These are phyloP conservation scores for Gossypium davidsonii DNA, from an alignment of 441 rosid genomes.

Conservation along the genomic window DNA sequence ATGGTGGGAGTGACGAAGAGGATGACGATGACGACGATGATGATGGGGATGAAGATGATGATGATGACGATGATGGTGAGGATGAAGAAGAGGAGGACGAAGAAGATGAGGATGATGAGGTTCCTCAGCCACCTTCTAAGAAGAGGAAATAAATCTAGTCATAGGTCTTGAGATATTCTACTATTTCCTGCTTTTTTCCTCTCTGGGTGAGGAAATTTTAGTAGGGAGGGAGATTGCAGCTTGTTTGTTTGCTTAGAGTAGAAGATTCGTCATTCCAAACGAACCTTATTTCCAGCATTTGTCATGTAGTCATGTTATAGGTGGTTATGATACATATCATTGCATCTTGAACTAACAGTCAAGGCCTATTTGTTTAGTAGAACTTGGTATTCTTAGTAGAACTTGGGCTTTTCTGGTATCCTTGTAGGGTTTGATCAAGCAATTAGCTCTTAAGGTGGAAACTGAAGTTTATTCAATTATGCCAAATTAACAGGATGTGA, in stretches of 20 bases:
- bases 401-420: neutral
- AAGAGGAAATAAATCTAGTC: conserved; percentile 49
- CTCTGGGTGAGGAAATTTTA: conserved; percentile 8
- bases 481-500: neutral
- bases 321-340: conserved; percentile 9
- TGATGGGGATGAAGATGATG: conserved; percentile 29
- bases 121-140: conserved; percentile 68
- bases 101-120: conserved; percentile 46
- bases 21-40: conserved; percentile 41
- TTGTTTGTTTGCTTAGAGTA: conserved; percentile 24
- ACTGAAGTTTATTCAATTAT: neutral
- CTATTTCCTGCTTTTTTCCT: conserved; percentile 5
- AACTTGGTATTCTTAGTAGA: neutral
- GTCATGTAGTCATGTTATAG: conserved; percentile 4
- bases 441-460: neutral
- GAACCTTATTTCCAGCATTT: conserved; percentile 19
- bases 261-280: conserved; percentile 13
- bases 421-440: neutral
- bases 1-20: conserved; percentile 48
- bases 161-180: neutral
- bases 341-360: neutral
- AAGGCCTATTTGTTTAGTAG: neutral
- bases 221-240: conserved; percentile 12
- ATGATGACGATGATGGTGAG: conserved; percentile 23
- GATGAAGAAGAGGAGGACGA: conserved; percentile 45